These are phyloP conservation scores for Dryas integrifolia DNA, from an alignment of 331 rosid species.

Conservation along the genomic window DNA sequence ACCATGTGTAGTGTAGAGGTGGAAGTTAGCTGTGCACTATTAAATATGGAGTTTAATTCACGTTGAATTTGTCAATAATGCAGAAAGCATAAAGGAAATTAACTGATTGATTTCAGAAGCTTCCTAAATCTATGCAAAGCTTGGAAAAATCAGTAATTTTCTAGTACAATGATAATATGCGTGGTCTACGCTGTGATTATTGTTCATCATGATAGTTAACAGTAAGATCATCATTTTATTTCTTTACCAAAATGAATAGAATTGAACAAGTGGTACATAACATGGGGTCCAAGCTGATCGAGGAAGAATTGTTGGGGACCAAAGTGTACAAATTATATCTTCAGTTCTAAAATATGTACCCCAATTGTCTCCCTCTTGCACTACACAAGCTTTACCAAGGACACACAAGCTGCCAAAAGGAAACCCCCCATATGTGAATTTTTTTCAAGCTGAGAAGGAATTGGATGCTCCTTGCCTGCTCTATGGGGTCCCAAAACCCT, in stretches of 20 bases:
- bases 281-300: conserved; percentile 41
- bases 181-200: conserved; percentile 14
- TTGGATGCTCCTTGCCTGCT: conserved; percentile 21
- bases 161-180: neutral
- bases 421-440: conserved; percentile 14
- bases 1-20: neutral
- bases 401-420: conserved; percentile 40
- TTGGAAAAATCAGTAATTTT: conserved; percentile 11
- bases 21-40: conserved; percentile 15
- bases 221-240: conserved; percentile 7
- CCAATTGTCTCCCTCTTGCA: conserved; percentile 57
- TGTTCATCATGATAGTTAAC: conserved; percentile 18
- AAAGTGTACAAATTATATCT: conserved; percentile 46
- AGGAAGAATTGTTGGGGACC: conserved; percentile 50
- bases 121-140: conserved; percentile 21
- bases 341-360: conserved; percentile 40
- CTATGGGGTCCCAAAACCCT: conserved; percentile 34
- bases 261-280: neutral
- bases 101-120: conserved; percentile 21
- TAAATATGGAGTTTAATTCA: neutral
- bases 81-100: conserved; percentile 1
- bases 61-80: neutral
- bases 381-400: conserved; percentile 49
- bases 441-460: conserved; percentile 13
- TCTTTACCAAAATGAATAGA: conserved; percentile 1